These are phyloP conservation scores for Cyberlindnera sargentensis DNA, from an alignment of 805 yeast genomes.

Conservation along the genomic window DNA sequence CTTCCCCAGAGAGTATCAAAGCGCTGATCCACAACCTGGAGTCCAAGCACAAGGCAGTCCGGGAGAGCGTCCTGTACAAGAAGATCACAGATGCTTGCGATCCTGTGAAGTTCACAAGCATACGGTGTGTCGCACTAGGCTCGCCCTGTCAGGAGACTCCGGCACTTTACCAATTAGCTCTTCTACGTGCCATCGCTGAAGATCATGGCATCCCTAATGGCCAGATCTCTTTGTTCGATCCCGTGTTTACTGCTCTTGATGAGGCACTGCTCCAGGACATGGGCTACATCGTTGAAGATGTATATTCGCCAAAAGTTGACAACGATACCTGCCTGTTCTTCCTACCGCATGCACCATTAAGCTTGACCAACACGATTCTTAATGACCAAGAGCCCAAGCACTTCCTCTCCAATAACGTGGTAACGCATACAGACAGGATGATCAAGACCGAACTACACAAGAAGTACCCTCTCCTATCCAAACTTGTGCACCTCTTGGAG, in stretches of 20 bases:
- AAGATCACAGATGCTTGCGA: slow-evolving; percentile 19
- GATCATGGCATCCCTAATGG: slow-evolving; percentile 13
- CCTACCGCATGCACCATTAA: slow-evolving; percentile 72
- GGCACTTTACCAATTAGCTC: slow-evolving; percentile 62
- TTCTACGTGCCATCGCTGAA: slow-evolving; percentile 36
- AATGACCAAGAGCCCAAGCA: slow-evolving; percentile 27
- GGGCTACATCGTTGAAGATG: slow-evolving; percentile 16
- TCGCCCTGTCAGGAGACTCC: slow-evolving; percentile 50
- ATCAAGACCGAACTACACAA: slow-evolving; percentile 34
- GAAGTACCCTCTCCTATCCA: slow-evolving; percentile 38
- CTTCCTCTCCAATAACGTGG: slow-evolving; percentile 44
- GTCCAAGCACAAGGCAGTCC: slow-evolving; percentile 18
- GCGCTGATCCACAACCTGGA: slow-evolving; percentile 3
- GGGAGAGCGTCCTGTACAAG: slow-evolving; percentile 23
- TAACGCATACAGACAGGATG: slow-evolving; percentile 48
- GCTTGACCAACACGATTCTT: slow-evolving; percentile 38
- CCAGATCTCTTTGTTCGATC: slow-evolving; percentile 53
- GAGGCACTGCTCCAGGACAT: slow-evolving; percentile 23
- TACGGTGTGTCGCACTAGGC: slow-evolving; percentile 72
- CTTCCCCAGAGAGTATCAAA: not conserved
- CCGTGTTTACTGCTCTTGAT: slow-evolving; percentile 49
- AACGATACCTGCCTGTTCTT: slow-evolving; percentile 37
- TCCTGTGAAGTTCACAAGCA: slow-evolving; percentile 15
- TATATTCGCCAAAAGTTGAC: slow-evolving; percentile 2
- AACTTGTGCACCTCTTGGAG: slow-evolving; percentile 23